A percentile compares a stretch with the other conserved stretches of the same genome.
phyloP scores from a whole-genome alignment of 2,329 filamentous ascomycete species.

The Calonectria henricotiae region DNA sequence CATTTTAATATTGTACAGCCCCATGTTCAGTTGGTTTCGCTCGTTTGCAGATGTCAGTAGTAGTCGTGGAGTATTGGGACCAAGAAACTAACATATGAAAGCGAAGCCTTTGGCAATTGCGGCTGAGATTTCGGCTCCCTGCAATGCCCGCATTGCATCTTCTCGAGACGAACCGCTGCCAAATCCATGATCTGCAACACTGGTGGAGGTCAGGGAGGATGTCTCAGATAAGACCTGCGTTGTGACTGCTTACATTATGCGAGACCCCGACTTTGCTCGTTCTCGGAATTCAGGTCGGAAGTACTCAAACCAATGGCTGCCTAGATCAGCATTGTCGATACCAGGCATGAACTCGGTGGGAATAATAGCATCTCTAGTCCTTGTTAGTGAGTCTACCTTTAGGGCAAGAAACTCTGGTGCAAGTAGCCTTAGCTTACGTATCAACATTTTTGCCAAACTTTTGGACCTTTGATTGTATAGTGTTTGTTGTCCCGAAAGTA shows the following conservation, averaged over 20 bases:
- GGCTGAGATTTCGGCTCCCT: slow-evolving; percentile 3
- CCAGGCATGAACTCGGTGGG: slow-evolving; percentile 10
- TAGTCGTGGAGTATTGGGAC: neutral
- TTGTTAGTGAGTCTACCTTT: neutral
- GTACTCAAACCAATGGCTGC: slow-evolving; percentile 14
- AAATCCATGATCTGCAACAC: slow-evolving; percentile 5
- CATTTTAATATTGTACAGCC: slow-evolving; percentile 12
- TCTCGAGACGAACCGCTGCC: neutral
- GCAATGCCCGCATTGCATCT: slow-evolving; percentile 1
- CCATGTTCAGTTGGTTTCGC: slow-evolving; percentile 18
- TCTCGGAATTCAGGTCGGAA: slow-evolving; percentile 8
- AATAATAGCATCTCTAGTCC: slow-evolving; percentile 2
- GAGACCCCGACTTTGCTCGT: neutral
- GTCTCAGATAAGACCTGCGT: neutral
- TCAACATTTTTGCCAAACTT: slow-evolving; percentile 10
- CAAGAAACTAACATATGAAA: neutral
- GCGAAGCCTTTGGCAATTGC: slow-evolving; percentile 10
- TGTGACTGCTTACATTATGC: neutral
- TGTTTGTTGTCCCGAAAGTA: neutral
- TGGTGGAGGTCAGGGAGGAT: neutral
- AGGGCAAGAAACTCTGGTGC: neutral
- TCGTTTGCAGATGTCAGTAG: neutral
- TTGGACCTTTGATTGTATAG: neutral
- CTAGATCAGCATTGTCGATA: neutral
- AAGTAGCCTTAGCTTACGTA: neutral